phyloP scores from a whole-genome alignment of 2,329 filamentous ascomycete genomes.

The Cladobotryum protrusum region DNA sequence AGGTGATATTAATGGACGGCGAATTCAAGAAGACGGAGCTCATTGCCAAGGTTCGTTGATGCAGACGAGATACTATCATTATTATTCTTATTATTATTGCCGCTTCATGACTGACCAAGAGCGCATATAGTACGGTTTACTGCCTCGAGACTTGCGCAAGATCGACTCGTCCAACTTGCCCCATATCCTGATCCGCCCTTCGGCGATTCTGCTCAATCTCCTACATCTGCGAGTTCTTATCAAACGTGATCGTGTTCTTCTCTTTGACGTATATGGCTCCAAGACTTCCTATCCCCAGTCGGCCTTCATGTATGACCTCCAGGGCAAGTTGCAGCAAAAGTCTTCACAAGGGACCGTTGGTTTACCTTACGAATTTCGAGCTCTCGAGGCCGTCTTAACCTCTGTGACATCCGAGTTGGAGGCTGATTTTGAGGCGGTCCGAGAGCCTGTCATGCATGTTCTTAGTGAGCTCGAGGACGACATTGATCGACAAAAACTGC shows the following conservation, averaged over 20 bases:
- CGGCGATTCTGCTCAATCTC: constrained; percentile 89
- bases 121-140: constrained; percentile 66
- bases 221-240: constrained; percentile 95
- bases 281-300: constrained; percentile 93
- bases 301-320: constrained; percentile 94
- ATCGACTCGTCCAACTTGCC: constrained; percentile 95
- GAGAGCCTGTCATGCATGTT: constrained; percentile 85
- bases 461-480: constrained; percentile 90
- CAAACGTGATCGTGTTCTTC: constrained; percentile 86
- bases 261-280: constrained; percentile 94
- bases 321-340: constrained; percentile 85
- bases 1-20: constrained; percentile 86
- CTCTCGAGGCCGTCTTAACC: constrained; percentile 89
- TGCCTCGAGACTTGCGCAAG: constrained; percentile 92
- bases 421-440: constrained; percentile 88
- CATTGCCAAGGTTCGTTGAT: constrained; percentile 69
- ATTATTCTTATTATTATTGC: no score
- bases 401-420: constrained; percentile 89
- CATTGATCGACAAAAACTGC: constrained; percentile 89
- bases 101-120: constrained; percentile 5
- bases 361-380: constrained; percentile 91
- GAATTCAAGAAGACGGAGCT: constrained; percentile 98
- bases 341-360: constrained; percentile 46
- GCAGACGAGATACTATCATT: not conserved
- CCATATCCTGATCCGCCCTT: constrained; percentile 88